Evolutionary conservation across 352 stramenopile genomes (phyloP).

Genomic region (Pythium rishiriense): DNA sequence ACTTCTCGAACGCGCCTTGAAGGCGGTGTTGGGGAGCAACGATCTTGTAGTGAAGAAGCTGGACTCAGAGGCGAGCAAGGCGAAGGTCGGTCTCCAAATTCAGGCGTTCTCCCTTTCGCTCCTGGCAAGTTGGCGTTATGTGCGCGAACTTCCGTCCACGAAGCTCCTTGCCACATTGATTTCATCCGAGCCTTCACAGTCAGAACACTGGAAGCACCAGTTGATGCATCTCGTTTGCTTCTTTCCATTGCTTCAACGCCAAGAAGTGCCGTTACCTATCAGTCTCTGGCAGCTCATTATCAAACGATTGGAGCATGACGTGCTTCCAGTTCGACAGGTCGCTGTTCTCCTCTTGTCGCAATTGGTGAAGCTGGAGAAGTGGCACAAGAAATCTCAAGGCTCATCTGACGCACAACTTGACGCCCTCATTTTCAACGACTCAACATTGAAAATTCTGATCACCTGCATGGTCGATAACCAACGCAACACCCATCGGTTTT

Average conservation of each 20-base stretch:
- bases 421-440: constrained; percentile 44
- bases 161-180: constrained; percentile 40
- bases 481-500: constrained; percentile 59
- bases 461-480: constrained; percentile 59
- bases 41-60: constrained; percentile 48
- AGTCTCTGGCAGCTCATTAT: constrained; percentile 57
- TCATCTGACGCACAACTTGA: constrained; percentile 18
- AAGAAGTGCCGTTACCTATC: constrained; percentile 41
- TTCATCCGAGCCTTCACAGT: constrained; percentile 34
- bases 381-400: background rate
- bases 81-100: constrained; percentile 53
- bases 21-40: constrained; percentile 51
- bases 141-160: constrained; percentile 22
- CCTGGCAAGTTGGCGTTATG: constrained; percentile 56
- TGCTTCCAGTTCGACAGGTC: constrained; percentile 64
- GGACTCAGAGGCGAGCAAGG: constrained; percentile 55
- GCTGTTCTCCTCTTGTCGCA: constrained; percentile 52
- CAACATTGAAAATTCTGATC: constrained; percentile 43
- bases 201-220: constrained; percentile 78
- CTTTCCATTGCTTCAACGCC: constrained; percentile 58
- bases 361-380: constrained; percentile 52
- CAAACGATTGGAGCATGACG: constrained; percentile 51
- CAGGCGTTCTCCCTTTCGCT: constrained; percentile 56
- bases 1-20: constrained; percentile 42
- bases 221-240: constrained; percentile 72